Evolutionary conservation across 2,329 filamentous ascomycete genomes (phyloP), one percentile per base, ranked within the genome.

Genomic region (Akanthomyces dipterigenus): DNA sequence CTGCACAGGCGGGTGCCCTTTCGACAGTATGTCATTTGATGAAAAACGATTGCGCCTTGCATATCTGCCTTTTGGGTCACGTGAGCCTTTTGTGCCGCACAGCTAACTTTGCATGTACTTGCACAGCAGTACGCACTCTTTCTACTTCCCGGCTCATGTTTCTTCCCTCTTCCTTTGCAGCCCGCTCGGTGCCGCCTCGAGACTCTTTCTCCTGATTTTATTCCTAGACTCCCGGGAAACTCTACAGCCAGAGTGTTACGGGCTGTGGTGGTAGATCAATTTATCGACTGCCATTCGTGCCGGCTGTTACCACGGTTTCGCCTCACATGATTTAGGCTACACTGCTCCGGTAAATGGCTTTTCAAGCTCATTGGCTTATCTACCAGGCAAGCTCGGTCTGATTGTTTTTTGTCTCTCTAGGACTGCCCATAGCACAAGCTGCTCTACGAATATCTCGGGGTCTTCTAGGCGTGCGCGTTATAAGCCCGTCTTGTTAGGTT

Each of bases 31-130:
- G 20, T 16, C 5, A n/a, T n/a, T 49, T 38, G 45, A 57, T 57
- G 55, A 57, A 57, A 57, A 43, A 49, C 55, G 8, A 8, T 49
- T 48, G 34, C 31, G 40, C 43, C 43, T 49, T 38, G 43, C 26
- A 57, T 40, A 40, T 31, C 14, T 57, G n/a, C n/a, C n/a, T 20
- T 48, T 34, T 46, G 49, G 48, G 55, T 57, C 48, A 57, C 55
- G 55, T 57, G 55, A 57, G 43, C 43, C 38, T 49, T 28, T 46
- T 49, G 45, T 36, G 54, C n/a, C 43, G 22, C 22, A 40, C 20
- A 4, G 31, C 14, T 12, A 20, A 57, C 43, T 57, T 24, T 57
- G 55, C 40, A 28, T 48, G 16, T 49, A 9, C 31, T 57, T 57
- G 42, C 22, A 49, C 26, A 24, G 28, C 54, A 16, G 18, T 28